Conservation (phyloP, 352 stramenopile genomes). For the Globisporangium sylvaticum region DNA sequence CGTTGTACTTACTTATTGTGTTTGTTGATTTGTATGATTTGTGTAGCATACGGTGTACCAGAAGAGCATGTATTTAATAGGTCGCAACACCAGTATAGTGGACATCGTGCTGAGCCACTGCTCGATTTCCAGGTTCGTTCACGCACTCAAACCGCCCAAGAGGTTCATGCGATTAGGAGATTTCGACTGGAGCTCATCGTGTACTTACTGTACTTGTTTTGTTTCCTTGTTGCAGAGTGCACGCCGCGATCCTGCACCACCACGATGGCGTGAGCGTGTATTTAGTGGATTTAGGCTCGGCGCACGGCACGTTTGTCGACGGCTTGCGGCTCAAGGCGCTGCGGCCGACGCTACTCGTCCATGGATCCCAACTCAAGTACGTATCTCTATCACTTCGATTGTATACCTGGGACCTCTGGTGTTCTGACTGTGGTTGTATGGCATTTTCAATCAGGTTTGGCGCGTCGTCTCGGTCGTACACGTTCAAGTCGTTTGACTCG, state of each 20-base stretch:
- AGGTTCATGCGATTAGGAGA: background rate
- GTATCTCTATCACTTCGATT: background rate
- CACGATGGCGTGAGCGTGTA: conserved; percentile 62
- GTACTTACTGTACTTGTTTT: background rate
- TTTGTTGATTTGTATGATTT: conserved; percentile 1
- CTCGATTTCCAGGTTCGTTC: conserved; percentile 56
- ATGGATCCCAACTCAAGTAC: conserved; percentile 57
- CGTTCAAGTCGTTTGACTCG: conserved; percentile 82
- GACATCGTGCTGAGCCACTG: conserved; percentile 82
- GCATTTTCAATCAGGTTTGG: conserved; percentile 38
- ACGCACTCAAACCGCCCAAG: background rate
- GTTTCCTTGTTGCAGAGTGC: conserved; percentile 31
- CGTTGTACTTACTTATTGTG: background rate
- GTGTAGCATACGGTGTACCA: conserved; percentile 71
- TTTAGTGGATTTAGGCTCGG: conserved; percentile 72
- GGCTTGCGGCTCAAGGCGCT: conserved; percentile 49
- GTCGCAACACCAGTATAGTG: conserved; percentile 66
- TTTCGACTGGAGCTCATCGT: background rate
- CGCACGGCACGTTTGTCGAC: conserved; percentile 77
- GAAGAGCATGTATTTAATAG: conserved; percentile 74
- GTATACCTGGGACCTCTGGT: background rate
- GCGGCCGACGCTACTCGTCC: conserved; percentile 62
- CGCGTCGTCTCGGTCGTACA: conserved; percentile 72
- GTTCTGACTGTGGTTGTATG: conserved; percentile 3
- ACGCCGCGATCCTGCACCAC: conserved; percentile 74